Percentiles rank a stretch among this genome's conserved stretches.
Conservation (phyloP, 305 asterid genomes). For the Fraxinus platypoda region DNA sequence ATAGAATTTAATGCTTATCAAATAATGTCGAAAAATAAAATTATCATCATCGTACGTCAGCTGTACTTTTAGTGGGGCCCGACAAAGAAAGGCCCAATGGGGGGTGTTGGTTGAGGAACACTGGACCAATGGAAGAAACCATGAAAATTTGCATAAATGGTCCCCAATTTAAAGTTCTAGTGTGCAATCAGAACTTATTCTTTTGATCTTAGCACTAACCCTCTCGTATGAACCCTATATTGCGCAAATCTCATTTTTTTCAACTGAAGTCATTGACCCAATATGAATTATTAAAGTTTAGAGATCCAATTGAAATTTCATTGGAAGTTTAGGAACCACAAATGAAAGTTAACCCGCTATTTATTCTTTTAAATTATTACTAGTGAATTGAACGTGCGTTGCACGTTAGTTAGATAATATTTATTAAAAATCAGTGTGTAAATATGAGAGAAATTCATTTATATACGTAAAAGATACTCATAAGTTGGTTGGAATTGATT, state of each 20-base stretch:
- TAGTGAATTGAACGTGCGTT: too few relatives aligned
- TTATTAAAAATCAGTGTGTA: too few relatives aligned
- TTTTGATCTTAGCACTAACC: background rate
- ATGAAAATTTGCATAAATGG: background rate
- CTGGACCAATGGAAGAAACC: background rate
- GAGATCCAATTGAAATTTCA: background rate
- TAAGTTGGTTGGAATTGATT: too few relatives aligned
- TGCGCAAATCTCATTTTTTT: background rate
- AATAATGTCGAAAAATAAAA: background rate
- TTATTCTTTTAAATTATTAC: background rate
- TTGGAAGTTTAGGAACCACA: background rate
- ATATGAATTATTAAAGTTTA: background rate
- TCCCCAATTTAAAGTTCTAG: background rate
- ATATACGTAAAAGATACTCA: too few relatives aligned
- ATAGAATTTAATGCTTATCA: too few relatives aligned
- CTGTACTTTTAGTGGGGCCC: background rate
- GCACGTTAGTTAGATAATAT: too few relatives aligned
- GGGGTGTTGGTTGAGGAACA: background rate
- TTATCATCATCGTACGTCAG: background rate
- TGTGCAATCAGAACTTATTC: background rate
- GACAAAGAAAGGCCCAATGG: background rate
- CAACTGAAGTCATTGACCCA: background rate
- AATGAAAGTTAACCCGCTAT: background rate
- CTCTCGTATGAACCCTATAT: background rate
- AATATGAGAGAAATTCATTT: too few relatives aligned